Evolutionary conservation across 2,329 filamentous ascomycete genomes (phyloP), one percentile per base, ranked within the genome.

Genomic region (Aureobasidium musti): DNA sequence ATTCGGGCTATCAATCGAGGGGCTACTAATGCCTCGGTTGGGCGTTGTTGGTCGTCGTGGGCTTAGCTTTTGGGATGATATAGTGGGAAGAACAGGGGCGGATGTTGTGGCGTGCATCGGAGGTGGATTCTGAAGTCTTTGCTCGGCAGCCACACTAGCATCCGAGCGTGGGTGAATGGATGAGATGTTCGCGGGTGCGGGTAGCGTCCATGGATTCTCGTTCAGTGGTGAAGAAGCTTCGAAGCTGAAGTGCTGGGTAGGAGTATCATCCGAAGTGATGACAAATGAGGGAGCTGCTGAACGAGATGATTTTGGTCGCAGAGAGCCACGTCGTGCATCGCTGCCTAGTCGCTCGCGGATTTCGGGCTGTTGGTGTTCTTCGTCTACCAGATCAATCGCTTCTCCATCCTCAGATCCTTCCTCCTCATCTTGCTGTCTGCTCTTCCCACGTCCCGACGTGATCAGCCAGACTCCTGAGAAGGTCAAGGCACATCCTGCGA

Each of bases 381-480:
- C 78, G 59, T 77, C 73, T n/a, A 77, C 69, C 5, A 82, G 74
- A 59, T 77, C 73, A 64, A 82, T 80, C 1, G 74, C 75, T 45
- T 81, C 79, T 68, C 78, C 77, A 3, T 77, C 73, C 50, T 80
- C 78, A 21, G 75, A 70, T 10, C 75, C 21, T 66, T 68, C 39
- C 60, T 70, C 74, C 13, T 78, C 74, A 17, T 86, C 83, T 3
- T 87, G 83, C 3, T 86, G 83, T n/a, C 85, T 81, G 21, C 84
- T 84, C 13, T 82, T 79, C 17, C 78, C 81, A 71, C 93, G 85
- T 64, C 92, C 92, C 73, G 90, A 96, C 1, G 95, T 98, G 74
- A 99, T 97, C 71, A 97, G 85, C 78, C 95, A 98, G n/a, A 99
- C 95, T 11, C 95, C 95, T 68, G 94, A 88, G 77, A 99, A 99